Base-by-base conservation (phyloP, 768 basidiomycete species). In the Leucosporidium scottii region DNA sequence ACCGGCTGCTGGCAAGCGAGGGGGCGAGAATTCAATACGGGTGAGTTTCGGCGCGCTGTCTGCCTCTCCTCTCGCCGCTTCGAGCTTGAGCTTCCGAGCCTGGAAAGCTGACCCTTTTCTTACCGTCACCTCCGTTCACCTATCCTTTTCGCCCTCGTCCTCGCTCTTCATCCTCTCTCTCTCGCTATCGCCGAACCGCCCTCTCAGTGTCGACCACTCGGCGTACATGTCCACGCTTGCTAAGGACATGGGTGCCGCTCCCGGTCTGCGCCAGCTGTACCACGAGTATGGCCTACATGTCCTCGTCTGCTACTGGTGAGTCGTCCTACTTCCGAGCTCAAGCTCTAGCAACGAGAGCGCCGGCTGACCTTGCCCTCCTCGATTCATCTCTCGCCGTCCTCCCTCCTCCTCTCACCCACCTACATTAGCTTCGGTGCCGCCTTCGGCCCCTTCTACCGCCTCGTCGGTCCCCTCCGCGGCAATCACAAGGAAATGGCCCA, bases 361-460 rank as follows among this genome's bases (percentile, higher is more conserved):
- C n/a, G n/a, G n/a, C n/a, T n/a, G n/a, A n/a, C n/a, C n/a, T n/a
- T n/a, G n/a, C n/a, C n/a, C n/a, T n/a, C n/a, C n/a, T n/a, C n/a
- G n/a, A n/a, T n/a, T n/a, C n/a, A n/a, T n/a, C n/a, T n/a, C n/a
- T 44, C 39, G 15, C 39, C 39, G 23, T 2, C 8, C 25, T 53
- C 30, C 25, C 21, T 17, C 62, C 36, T 49, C 17, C 28, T 47
- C 39, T 13, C 13, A 28, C 31, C 12, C n/a, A 48, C 44, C 28
- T 36, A 53, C 28, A 31, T 4, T 51, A 84, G 84, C 73, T 85
- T 85, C 67, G 84, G 84, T 0, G 84, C 85, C 0, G 82, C 84
- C 18, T 86, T 85, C 75, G 83, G 82, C 5, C 76, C 83, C 7
- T 84, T 85, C 73, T 86, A 85, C 71, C 82, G 85, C 30, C 79